Base-by-base conservation (phyloP, 345 rosid species). In the Boechera divaricarpa region DNA sequence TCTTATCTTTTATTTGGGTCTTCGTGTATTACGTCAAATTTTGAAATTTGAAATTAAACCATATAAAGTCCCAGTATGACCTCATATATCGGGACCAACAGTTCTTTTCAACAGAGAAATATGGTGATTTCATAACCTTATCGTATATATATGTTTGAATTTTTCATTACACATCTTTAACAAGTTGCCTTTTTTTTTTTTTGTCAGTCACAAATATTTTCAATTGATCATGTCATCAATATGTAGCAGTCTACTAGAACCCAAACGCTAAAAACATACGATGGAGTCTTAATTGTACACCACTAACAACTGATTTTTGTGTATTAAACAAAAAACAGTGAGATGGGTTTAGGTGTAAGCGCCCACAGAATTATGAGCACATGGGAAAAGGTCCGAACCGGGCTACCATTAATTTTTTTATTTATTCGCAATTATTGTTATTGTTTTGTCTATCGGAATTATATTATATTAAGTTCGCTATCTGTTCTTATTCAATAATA, bases 281-380 rank as follows among this genome's bases (percentile, higher is more conserved):
- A 42, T 10, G 15, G 11, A 42, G 4, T 6, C 18, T 15, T 45
- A 6, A 16, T 47, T 7, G 6, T 35, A 15, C 12, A 32, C 62
- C 6, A 55, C 10, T 36, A 29, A 56, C 39, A 71, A 13, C 18
- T 33, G 18, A 1, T 69, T 29, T 24, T 36, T 48, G 48, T n/a
- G 60, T 36, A 41, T 4, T 26, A 61, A 36, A 60, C 38, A 35
- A 35, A 35, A 35, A 2, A 7, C 38, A 1, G 7, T 35, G 9
- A 38, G 41, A 36, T 59, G 38, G 16, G 31, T 53, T 59, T 60
- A 28, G 29, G 29, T 28, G 2, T 28, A 44, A 53, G 70, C 56
- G 56, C 71, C 71, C 28, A 74, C 64, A 55, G 64, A 42, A 32
- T 51, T 13, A 44, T 44, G 42, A 62, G 71, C 71, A 73, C 56